Base-by-base conservation (phyloP, 495 filamentous ascomycete genomes). In the Daldinia concentrica region DNA sequence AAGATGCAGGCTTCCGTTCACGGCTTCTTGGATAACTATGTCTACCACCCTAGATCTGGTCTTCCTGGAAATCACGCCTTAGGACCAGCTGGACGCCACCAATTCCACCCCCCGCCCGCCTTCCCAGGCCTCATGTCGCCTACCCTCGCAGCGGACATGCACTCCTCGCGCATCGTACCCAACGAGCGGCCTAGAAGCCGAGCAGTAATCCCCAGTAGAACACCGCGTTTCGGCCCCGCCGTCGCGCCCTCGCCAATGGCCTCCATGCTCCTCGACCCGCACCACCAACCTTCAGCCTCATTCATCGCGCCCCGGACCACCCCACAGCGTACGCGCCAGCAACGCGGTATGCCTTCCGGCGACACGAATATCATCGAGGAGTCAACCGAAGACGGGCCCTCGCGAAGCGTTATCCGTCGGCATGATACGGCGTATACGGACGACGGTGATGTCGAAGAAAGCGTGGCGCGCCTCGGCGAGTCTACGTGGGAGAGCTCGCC, bases 1-100 rank as follows among this genome's bases (percentile, higher is more conserved):
- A 99, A 99, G 84, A 97, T 99, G 94, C 88, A 95, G 24, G 92
- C 93, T 17, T 98, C 95, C 1, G 94, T 97, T 75, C 92, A 94
- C 70, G 92, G 93, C 5, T 99, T 99, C 77, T 81, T 98, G 58
- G 92, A 97, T 78, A 91, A 96, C 63, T 99, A 99, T 79, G 89
- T 86, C 39, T 83, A 78, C 78, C 92, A 91, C 74, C 86, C 88
- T 34, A 87, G 85, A 51, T 81, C 83, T 34, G 85, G 82, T 12
- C 80, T 83, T 11, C 84, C 84, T 1, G 77, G 81, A 2, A 79
- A 82, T 24, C 76, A 88, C 58, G 80, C 80, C 27, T 50, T 76
- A 12, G 76, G 76, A n/a, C 82, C 85, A 11, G 83, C 79, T 11
- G 79, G 81, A 48, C 80, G 84, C 19, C 84, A 88, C 58, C 86